Evolutionary conservation across 176 grass and related monocot genomes (phyloP).

Genomic region (Phoenix roebelenii): DNA sequence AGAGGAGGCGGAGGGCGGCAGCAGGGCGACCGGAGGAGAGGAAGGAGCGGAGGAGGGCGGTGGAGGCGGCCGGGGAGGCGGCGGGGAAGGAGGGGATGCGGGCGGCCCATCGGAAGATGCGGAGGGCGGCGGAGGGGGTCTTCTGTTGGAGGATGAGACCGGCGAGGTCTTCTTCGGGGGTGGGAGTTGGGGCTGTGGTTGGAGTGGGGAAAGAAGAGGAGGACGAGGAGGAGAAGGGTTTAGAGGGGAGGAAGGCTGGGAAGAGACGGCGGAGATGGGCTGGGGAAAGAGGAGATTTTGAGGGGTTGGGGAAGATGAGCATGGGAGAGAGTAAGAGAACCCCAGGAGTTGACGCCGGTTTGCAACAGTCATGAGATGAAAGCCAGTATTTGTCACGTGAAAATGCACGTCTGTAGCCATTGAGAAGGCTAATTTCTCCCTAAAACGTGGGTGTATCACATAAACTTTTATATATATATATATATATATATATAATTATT

Average conservation of each 20-base stretch:
- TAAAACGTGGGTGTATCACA: no score
- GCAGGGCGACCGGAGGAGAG: background rate
- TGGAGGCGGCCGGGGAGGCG: slow-evolving; percentile 3
- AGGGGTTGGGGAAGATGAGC: no score
- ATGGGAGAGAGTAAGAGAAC: no score
- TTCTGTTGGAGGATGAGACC: background rate
- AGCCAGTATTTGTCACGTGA: no score
- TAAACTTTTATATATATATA: no score
- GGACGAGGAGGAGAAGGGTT: slow-evolving; percentile 6
- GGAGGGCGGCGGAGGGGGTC: slow-evolving; percentile 3
- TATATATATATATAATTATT: no score
- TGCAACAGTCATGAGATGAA: no score
- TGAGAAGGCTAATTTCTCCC: no score
- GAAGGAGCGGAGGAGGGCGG: slow-evolving; percentile 3
- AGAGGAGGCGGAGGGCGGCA: background rate
- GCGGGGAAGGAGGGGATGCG: background rate
- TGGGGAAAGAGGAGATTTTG: no score
- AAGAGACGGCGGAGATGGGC: no score
- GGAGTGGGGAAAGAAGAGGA: background rate
- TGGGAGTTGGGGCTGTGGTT: background rate
- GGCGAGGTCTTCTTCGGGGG: background rate
- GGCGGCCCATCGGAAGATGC: background rate
- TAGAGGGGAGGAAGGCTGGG: background rate
- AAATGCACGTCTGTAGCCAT: no score
- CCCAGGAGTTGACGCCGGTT: no score